These are phyloP conservation scores for Pholiota microspora DNA, from an alignment of 768 basidiomycete genomes.

Conservation along the genomic window DNA sequence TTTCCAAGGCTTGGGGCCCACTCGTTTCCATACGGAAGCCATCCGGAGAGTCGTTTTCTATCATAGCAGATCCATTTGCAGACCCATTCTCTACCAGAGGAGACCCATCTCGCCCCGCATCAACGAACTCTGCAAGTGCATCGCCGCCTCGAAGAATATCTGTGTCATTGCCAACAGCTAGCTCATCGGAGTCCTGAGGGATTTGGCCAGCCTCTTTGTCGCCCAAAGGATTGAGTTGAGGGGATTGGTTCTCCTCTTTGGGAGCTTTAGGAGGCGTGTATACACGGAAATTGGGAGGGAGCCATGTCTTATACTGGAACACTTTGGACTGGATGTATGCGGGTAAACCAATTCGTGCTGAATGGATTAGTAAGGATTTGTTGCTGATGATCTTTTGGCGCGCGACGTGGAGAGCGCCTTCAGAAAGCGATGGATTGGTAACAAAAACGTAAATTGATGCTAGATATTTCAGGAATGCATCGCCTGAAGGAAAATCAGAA, in stretches of 20 bases:
- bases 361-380: constrained; percentile 54
- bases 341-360: constrained; percentile 60
- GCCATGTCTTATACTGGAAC: constrained; percentile 67
- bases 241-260: constrained; percentile 11
- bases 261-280: constrained; percentile 19
- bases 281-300: constrained; percentile 43
- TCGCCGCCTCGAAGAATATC: background rate
- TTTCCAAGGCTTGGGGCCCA: background rate
- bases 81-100: too few species aligned
- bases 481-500: constrained; percentile 44
- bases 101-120: background rate
- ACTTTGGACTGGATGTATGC: constrained; percentile 72
- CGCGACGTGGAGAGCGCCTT: constrained; percentile 64
- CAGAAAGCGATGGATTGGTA: constrained; percentile 58
- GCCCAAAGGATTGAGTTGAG: background rate
- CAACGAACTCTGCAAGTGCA: background rate
- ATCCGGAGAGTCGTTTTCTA: too few species aligned
- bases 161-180: background rate
- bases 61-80: background rate
- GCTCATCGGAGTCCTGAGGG: constrained; percentile 1
- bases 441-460: constrained; percentile 75
- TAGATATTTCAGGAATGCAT: constrained; percentile 81
- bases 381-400: constrained; percentile 78
- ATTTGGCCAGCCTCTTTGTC: background rate
- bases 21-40: too few species aligned